These are phyloP conservation scores for Raphidocelis subcapitata DNA, from an alignment of 139 green algal species.

Conservation along the genomic window DNA sequence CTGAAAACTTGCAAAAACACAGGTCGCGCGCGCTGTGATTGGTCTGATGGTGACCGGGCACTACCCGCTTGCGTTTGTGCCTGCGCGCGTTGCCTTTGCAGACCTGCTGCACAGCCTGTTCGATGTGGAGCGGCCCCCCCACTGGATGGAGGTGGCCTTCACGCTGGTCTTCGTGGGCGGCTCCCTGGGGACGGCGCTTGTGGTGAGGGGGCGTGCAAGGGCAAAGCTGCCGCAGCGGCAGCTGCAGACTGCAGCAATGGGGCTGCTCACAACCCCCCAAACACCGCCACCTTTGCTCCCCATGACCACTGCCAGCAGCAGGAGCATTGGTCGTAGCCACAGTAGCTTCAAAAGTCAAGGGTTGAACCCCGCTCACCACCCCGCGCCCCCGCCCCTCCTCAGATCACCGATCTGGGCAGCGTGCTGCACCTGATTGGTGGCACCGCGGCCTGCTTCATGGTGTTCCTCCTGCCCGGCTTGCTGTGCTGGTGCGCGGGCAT, in stretches of 20 bases:
- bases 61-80: conserved; percentile 17
- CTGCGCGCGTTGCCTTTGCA: conserved; percentile 17
- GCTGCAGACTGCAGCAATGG: too few species aligned
- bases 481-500: conserved; percentile 31
- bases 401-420: conserved; percentile 54
- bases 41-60: conserved; percentile 15
- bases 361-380: too few species aligned
- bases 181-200: too few species aligned
- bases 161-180: conserved; percentile 9
- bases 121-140: neutral
- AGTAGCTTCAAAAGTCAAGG: too few species aligned
- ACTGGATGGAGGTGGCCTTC: neutral
- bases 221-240: too few species aligned
- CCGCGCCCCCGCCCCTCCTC: too few species aligned
- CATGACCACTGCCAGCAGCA: too few species aligned
- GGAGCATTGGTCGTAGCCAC: too few species aligned
- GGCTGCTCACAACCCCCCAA: too few species aligned
- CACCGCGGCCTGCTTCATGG: conserved; percentile 58
- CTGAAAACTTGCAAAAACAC: neutral
- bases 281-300: too few species aligned
- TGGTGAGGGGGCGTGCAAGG: too few species aligned
- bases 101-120: conserved; percentile 6
- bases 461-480: conserved; percentile 61
- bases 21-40: conserved; percentile 14
- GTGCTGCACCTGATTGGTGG: conserved; percentile 70